Conservation (phyloP, 2,329 filamentous ascomycete species). For the Cadophora luteo-olivacea region DNA sequence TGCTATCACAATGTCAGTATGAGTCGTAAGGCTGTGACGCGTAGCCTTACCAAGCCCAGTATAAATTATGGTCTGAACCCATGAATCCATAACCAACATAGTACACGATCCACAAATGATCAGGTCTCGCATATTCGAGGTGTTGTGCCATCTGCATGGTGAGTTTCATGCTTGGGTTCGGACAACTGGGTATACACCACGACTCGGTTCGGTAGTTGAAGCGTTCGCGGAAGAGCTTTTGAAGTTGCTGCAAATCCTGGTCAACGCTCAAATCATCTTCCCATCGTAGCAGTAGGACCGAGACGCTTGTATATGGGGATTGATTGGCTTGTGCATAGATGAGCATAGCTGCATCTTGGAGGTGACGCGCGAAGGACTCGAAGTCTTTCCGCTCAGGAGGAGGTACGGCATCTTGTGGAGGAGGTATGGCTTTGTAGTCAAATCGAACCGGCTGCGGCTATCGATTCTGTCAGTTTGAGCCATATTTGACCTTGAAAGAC, state of each 20-base stretch:
- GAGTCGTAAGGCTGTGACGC: slow-evolving; percentile 36
- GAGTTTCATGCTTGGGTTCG: slow-evolving; percentile 66
- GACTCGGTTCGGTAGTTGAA: slow-evolving; percentile 67
- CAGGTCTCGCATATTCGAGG: slow-evolving; percentile 61
- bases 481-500: slow-evolving; percentile 14
- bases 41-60: slow-evolving; percentile 68
- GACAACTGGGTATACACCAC: slow-evolving; percentile 65
- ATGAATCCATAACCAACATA: slow-evolving; percentile 68
- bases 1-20: slow-evolving; percentile 55
- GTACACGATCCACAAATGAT: slow-evolving; percentile 69
- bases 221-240: slow-evolving; percentile 63
- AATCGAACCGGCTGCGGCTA: slow-evolving; percentile 41
- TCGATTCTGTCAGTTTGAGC: slow-evolving; percentile 26
- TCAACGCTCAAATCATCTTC: slow-evolving; percentile 63
- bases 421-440: slow-evolving; percentile 42
- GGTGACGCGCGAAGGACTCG: slow-evolving; percentile 69
- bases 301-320: slow-evolving; percentile 62
- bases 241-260: slow-evolving; percentile 59
- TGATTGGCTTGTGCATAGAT: slow-evolving; percentile 68
- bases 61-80: slow-evolving; percentile 65
- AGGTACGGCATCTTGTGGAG: slow-evolving; percentile 41
- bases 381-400: slow-evolving; percentile 56
- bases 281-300: slow-evolving; percentile 67
- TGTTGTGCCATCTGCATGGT: slow-evolving; percentile 66
- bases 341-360: slow-evolving; percentile 72